Evolutionary conservation across 2,329 filamentous ascomycete genomes (phyloP).

Genomic region (Diaporthe humulicola): DNA sequence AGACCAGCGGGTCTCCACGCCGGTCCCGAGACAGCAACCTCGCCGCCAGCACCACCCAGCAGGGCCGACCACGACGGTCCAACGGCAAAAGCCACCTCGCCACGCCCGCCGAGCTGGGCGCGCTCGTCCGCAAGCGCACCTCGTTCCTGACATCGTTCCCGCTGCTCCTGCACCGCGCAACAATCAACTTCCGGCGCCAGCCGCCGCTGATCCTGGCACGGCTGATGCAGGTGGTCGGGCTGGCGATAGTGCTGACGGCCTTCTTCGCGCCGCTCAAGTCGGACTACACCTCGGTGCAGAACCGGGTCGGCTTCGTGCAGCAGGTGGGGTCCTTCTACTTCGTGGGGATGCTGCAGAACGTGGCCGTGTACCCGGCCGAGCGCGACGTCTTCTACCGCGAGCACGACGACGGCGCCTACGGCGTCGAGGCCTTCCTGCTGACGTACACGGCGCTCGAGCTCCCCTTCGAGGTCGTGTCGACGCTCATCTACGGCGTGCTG

Average conservation of each 20-base stretch:
- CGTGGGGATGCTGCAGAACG: conserved; percentile 84
- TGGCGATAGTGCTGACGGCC: conserved; percentile 73
- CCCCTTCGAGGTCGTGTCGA: conserved; percentile 77
- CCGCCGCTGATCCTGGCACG: conserved; percentile 74
- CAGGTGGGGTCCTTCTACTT: conserved; percentile 80
- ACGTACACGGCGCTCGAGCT: conserved; percentile 79
- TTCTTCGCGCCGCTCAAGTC: conserved; percentile 80
- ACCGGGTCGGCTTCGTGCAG: conserved; percentile 79
- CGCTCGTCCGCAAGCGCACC: conserved; percentile 73
- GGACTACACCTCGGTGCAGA: conserved; percentile 79
- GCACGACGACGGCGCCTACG: conserved; percentile 80
- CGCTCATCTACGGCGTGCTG: conserved; percentile 75
- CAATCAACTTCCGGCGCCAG: conserved; percentile 78
- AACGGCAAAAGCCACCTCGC: conserved; percentile 55
- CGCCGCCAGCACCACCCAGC: conserved; percentile 46
- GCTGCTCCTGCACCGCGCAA: conserved; percentile 75
- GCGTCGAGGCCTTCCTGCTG: conserved; percentile 77
- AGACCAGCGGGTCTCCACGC: conserved; percentile 47
- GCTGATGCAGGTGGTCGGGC: conserved; percentile 75
- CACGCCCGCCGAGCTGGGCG: conserved; percentile 79
- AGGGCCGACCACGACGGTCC: conserved; percentile 50
- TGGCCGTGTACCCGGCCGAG: conserved; percentile 79
- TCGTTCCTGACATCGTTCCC: conserved; percentile 74
- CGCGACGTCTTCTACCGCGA: conserved; percentile 84
- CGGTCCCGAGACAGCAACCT: conserved; percentile 46